A percentile compares a stretch with the other conserved stretches of the same genome.
These are phyloP conservation scores for Epichloe aotearoae DNA, from an alignment of 2,329 filamentous ascomycete genomes.

Conservation along the genomic window DNA sequence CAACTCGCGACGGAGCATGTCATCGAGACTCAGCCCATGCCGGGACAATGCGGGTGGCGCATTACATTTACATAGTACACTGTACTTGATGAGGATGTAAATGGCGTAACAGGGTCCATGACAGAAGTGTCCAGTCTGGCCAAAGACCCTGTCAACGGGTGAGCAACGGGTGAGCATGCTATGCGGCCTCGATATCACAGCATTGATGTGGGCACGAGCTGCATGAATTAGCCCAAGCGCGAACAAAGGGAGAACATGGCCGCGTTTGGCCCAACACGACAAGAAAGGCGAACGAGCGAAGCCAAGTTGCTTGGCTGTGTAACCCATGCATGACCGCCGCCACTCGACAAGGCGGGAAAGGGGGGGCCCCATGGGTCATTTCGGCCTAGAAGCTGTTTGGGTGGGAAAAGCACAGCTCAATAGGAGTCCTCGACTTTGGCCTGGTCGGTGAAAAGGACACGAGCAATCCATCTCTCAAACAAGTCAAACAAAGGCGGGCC, in stretches of 20 bases:
- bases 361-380: not conserved
- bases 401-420: not conserved
- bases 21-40: not conserved
- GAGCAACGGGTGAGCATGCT: not conserved
- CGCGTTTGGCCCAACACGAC: not conserved
- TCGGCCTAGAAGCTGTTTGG: not conserved
- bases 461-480: not conserved
- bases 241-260: not conserved
- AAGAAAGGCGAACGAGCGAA: not conserved
- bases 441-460: not conserved
- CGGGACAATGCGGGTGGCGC: not conserved
- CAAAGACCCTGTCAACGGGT: not conserved
- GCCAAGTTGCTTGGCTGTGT: constrained; percentile 3
- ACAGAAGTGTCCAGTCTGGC: not conserved
- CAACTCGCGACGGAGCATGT: not conserved
- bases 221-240: not conserved
- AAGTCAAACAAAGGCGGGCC: not conserved
- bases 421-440: not conserved
- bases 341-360: constrained; percentile 4
- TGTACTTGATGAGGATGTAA: not conserved
- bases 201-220: not conserved
- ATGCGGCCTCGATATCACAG: not conserved
- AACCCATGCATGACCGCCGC: constrained; percentile 4
- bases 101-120: not conserved
- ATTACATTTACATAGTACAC: not conserved